Evolutionary conservation across 148 eudicot genomes (phyloP).

Genomic region (Rhododendron williamsianum): DNA sequence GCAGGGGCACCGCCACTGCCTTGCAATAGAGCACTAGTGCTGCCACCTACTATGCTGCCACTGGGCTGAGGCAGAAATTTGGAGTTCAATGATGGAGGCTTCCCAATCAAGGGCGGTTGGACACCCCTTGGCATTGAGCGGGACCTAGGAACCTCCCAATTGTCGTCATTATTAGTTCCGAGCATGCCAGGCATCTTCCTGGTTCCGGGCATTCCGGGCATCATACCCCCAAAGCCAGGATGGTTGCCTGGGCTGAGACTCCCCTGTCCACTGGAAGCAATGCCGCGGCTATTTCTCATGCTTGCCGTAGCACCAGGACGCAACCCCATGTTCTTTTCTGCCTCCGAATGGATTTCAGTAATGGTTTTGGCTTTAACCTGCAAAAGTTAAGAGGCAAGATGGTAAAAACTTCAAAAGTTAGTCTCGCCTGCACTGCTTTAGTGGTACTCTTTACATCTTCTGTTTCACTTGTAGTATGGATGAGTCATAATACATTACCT

Average conservation of each 20-base stretch:
- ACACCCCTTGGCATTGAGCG: slow-evolving; percentile 59
- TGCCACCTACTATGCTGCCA: slow-evolving; percentile 37
- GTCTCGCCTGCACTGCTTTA: no score
- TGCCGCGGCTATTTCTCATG: slow-evolving; percentile 55
- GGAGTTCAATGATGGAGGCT: slow-evolving; percentile 42
- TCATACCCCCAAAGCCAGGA: slow-evolving; percentile 43
- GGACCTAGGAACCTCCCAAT: slow-evolving; percentile 78
- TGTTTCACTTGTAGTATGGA: no score
- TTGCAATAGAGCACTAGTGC: slow-evolving; percentile 72
- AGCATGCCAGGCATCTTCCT: slow-evolving; percentile 74
- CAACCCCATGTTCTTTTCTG: slow-evolving; percentile 70
- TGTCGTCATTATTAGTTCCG: slow-evolving; percentile 50
- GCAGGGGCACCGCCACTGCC: slow-evolving; percentile 50
- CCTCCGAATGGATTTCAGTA: slow-evolving; percentile 75
- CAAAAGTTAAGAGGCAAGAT: slow-evolving; percentile 1
- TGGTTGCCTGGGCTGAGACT: slow-evolving; percentile 23
- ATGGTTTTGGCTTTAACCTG: slow-evolving; percentile 87
- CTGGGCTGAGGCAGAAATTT: slow-evolving; percentile 74
- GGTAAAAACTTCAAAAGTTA: neutral
- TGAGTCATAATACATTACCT: slow-evolving; percentile 35
- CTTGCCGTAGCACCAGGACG: slow-evolving; percentile 74
- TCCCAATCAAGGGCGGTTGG: slow-evolving; percentile 47
- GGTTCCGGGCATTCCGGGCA: slow-evolving; percentile 83
- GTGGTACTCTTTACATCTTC: no score
- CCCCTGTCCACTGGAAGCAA: slow-evolving; percentile 52